These are phyloP conservation scores for Arthrinium puccinioides DNA, from an alignment of 2,329 filamentous ascomycete genomes.

Conservation along the genomic window DNA sequence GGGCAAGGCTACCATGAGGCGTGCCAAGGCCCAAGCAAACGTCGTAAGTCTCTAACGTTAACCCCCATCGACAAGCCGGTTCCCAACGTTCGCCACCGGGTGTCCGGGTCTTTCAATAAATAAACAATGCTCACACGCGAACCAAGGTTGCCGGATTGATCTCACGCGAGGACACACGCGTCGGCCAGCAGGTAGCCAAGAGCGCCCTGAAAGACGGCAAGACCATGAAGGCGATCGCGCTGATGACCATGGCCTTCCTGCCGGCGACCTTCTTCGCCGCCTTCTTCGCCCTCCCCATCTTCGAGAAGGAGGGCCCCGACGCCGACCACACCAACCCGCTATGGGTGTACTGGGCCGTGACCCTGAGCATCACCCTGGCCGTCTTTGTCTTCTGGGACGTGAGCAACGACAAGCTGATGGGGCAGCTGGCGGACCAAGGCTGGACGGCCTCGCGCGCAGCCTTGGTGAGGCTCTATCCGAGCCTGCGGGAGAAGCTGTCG, in stretches of 20 bases:
- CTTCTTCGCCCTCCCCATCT: constrained; percentile 14
- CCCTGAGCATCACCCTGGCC: constrained; percentile 2
- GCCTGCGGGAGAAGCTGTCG: no score
- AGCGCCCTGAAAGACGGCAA: constrained; percentile 22
- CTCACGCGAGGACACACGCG: not conserved
- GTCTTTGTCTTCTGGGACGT: constrained; percentile 6
- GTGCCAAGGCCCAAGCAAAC: constrained; percentile 6
- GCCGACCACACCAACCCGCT: constrained; percentile 2
- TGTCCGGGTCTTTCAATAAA: no score
- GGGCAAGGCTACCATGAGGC: not conserved
- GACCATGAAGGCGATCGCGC: constrained; percentile 29
- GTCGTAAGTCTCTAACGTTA: constrained; percentile 2
- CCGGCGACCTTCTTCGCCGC: constrained; percentile 31
- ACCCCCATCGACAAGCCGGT: not conserved
- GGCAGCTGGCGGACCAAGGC: no score
- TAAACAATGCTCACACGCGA: no score
- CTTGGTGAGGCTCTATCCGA: no score
- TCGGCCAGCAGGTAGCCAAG: constrained; percentile 7
- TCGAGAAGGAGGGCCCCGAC: not conserved
- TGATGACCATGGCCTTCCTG: constrained; percentile 31
- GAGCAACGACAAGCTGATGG: constrained; percentile 5
- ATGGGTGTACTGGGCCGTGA: constrained; percentile 8
- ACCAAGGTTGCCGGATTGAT: constrained; percentile 2
- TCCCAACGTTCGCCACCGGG: not conserved
- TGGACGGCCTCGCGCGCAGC: no score